Base-by-base conservation (phyloP, 1,139 yeast genomes). In the Entelexis paramagnoliae region DNA sequence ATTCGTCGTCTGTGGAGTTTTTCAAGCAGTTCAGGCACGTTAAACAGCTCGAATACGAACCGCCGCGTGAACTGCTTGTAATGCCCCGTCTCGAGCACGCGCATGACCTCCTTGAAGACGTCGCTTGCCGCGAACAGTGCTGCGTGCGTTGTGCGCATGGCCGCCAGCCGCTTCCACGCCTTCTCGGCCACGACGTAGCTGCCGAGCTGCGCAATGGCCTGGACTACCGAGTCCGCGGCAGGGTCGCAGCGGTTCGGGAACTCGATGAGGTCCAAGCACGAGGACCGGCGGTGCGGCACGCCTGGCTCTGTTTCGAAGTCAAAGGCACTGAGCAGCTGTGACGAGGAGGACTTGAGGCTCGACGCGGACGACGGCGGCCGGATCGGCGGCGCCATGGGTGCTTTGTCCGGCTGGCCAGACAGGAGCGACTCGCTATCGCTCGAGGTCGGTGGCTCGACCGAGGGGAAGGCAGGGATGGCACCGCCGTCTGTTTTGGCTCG, bases 1-100 rank as follows among this genome's bases (percentile, higher is more conserved):
- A 30, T n/a, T 7, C 46, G 30, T 10, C 54, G 54, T 17, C 46
- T 38, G 29, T 51, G 51, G 8, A 51, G 29, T 20, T 44, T 47
- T 57, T 83, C 91, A 63, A 85, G 67, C 44, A 82, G 70, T 33
- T 70, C 71, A 5, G 77, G 72, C 58, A 78, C 77, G 48, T 76
- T 74, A 62, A 87, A 81, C 54, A 85, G 68, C 49, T 81, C 89
- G 60, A 87, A 74, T 10, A 88, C 72, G 61, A 81, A 83, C 59
- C 79, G 74, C 41, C 95, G 68, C 38, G 80, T 79, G 10, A 77
- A 76, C 46, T 75, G 77, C 54, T 82, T 78, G 67, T 80, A 85
- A 54, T 78, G 77, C 60, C 83, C 88, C 51, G 73, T 72, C 54
- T 82, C 88, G 59, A 88, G 72, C 53, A 83, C 70, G 50, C 75